Evolutionary conservation across 345 rosid genomes (phyloP).

Genomic region (Gossypium rotundifolium): DNA sequence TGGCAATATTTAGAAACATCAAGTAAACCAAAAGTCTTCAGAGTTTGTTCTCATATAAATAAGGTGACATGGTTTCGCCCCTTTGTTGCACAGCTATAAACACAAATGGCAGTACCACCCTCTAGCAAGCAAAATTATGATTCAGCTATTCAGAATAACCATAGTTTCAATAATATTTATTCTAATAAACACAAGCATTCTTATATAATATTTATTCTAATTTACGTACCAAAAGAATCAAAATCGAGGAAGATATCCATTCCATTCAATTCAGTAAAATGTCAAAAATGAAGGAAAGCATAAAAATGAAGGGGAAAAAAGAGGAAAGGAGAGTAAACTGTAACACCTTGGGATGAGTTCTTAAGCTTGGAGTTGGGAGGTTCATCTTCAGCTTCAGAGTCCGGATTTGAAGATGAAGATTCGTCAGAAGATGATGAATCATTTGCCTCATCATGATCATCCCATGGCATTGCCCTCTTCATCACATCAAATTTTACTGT

Average conservation of each 20-base stretch:
- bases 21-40: not conserved
- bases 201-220: not conserved
- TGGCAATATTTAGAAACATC: not conserved
- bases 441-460: constrained; percentile 25
- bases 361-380: constrained; percentile 18
- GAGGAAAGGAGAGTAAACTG: not conserved
- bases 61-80: not conserved
- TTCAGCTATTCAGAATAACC: not conserved
- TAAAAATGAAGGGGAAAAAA: not conserved
- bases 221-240: not conserved
- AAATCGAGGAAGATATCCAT: not conserved
- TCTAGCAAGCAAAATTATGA: not conserved
- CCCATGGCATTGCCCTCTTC: constrained; percentile 62
- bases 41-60: not conserved
- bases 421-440: constrained; percentile 35
- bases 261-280: not conserved
- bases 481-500: constrained; percentile 14
- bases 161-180: not conserved
- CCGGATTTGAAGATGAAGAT: constrained; percentile 39
- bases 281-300: no score
- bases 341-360: constrained; percentile 23
- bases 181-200: not conserved
- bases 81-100: not conserved
- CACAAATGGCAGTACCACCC: not conserved
- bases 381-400: constrained; percentile 24